Percentiles rank a stretch among this genome's conserved stretches.
These are phyloP conservation scores for Suhomyces anneliseae DNA, from an alignment of 1,139 yeast genomes.

Conservation along the genomic window DNA sequence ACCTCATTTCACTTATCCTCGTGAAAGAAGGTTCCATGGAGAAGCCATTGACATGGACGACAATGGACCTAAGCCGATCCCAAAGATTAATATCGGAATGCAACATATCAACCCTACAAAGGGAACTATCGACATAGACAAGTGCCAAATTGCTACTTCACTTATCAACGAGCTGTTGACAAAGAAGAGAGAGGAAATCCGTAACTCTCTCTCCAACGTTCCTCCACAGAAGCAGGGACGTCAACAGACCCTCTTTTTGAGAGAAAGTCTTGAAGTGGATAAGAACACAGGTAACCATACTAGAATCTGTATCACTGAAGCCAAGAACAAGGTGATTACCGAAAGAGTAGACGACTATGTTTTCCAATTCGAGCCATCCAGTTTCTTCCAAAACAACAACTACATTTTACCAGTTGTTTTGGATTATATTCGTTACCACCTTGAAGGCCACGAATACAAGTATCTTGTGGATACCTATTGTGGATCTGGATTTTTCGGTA, in stretches of 20 bases:
- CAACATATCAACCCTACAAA: slow-evolving; percentile 25
- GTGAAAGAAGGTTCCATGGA: slow-evolving; percentile 5
- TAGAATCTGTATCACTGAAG: slow-evolving; percentile 27
- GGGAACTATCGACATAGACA: slow-evolving; percentile 28
- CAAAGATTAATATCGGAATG: slow-evolving; percentile 29
- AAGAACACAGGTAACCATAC: slow-evolving; percentile 33
- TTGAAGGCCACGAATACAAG: slow-evolving; percentile 18
- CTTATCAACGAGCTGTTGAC: slow-evolving; percentile 25
- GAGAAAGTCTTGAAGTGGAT: slow-evolving; percentile 37
- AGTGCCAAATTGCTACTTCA: slow-evolving; percentile 34
- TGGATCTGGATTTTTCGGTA: slow-evolving; percentile 50
- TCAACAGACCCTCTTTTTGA: slow-evolving; percentile 23
- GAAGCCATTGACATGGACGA: slow-evolving; percentile 1
- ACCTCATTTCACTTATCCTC: slow-evolving; percentile 31
- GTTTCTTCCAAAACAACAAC: slow-evolving; percentile 40
- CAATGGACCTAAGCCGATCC: neutral
- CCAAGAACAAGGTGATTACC: slow-evolving; percentile 25
- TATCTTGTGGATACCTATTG: slow-evolving; percentile 46
- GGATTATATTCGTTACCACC: slow-evolving; percentile 31
- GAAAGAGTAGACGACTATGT: slow-evolving; percentile 31
- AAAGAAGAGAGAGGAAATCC: slow-evolving; percentile 13
- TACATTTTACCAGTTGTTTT: slow-evolving; percentile 37
- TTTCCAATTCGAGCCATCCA: slow-evolving; percentile 35
- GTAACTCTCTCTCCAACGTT: slow-evolving; percentile 4
- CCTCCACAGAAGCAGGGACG: slow-evolving; percentile 9